Evolutionary conservation across 116 monocot genomes (phyloP), one percentile per base, ranked within the genome.

Genomic region (Thalassia testudinum): DNA sequence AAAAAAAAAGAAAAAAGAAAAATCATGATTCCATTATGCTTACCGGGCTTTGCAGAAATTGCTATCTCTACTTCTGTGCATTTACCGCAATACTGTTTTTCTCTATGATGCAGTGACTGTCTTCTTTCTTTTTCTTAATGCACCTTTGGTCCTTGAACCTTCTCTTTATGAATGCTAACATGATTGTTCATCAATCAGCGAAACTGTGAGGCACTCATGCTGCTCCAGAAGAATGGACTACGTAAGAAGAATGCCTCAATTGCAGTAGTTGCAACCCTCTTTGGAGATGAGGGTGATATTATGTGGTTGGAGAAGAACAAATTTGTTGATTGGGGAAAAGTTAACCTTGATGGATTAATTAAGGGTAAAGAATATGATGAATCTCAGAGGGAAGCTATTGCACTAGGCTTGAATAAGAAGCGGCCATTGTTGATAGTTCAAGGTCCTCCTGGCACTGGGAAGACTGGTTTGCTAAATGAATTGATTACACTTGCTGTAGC

Each of bases 391-490:
- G 75, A 65, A 64, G 72, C 87, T 37, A 72, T 92, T 56, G 67
- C 82, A 30, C 78, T 87, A 47, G 87, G 92, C 38, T 69, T 92
- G 70, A 92, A 92, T 60, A 86, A 73, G 56, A 80, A 80, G 43
- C 62, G 92, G 7, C 87, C 92, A 44, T 26, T 92, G 23, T 55
- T 83, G 24, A 54, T 77, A 5, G 52, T 92, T 34, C 92, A 92
- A 65, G 92, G 92, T 26, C 92, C 92, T 67, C 92, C 92, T 57
- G 92, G 92, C 24, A 92, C 83, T 50, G 87, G 92, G 19, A 92
- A 92, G 69, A 80, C 92, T 47, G 66, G 74, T 40, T 65, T 92
- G 66, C 75, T 92, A 12, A 80, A 72, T 60, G 75, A 92, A 66
- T 52, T 92, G 17, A 80, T 92, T 53, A 26, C 42, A 44, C 80